These are phyloP conservation scores for Colletotrichum theobromicola DNA, from an alignment of 2,329 filamentous ascomycete genomes.

Conservation along the genomic window DNA sequence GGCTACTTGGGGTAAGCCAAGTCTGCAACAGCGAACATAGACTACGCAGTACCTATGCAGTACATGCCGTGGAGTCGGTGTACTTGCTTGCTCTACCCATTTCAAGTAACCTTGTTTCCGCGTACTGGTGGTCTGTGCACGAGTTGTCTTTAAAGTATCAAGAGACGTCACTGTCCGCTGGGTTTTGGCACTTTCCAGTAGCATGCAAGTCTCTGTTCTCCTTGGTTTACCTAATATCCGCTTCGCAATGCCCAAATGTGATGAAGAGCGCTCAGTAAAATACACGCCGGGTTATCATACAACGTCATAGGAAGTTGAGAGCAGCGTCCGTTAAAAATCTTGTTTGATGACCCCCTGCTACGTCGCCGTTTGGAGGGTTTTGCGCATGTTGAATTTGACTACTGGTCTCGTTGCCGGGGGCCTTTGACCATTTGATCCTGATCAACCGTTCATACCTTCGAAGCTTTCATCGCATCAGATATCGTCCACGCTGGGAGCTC, in stretches of 20 bases:
- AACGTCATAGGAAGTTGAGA: not conserved
- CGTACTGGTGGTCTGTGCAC: not conserved
- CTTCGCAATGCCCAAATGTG: not conserved
- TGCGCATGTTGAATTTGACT: not conserved
- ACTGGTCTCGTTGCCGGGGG: not conserved
- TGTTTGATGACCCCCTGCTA: not conserved
- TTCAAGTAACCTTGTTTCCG: not conserved
- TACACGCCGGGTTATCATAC: not conserved
- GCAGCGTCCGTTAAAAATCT: not conserved
- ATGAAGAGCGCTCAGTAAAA: not conserved
- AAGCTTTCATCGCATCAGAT: not conserved
- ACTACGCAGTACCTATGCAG: too few species aligned
- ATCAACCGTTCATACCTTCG: not conserved
- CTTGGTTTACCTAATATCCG: not conserved
- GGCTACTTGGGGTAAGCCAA: not conserved
- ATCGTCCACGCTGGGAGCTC: conserved; percentile 5
- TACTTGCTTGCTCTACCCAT: not conserved
- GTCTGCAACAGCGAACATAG: not conserved
- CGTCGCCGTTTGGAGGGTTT: not conserved
- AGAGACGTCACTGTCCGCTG: not conserved
- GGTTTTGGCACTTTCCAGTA: not conserved
- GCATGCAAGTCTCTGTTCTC: not conserved
- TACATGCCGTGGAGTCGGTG: not conserved
- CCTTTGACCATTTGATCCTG: not conserved
- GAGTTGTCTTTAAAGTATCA: not conserved